Base-by-base conservation (phyloP, 306 rosid species). In the Citrullus mucosospermus region DNA sequence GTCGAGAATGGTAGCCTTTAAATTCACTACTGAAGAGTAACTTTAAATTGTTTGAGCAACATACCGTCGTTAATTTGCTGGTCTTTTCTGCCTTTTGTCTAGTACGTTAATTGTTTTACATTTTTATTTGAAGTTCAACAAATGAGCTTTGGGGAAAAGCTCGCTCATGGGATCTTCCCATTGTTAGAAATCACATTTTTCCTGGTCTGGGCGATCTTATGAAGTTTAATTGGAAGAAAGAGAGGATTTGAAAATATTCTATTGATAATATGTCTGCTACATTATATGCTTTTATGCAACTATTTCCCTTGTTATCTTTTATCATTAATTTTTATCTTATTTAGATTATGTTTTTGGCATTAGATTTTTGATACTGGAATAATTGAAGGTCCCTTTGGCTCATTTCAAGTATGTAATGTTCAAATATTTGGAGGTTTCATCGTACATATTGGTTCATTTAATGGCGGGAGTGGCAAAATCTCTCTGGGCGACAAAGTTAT, bases 291-390 rank as follows among this genome's bases (percentile, higher is more conserved):
- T 17, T 75, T 36, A 75, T 46, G n/a, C 18, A 17, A 28, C 48
- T 30, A 32, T 75, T 48, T 69, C 57, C 62, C 20, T 74, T 18
- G 78, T 78, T 39, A 46, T 8, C 78, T 73, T 25, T 18, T 56
- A 2, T 65, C 14, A 22, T 68, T 54, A 34, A 63, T 22, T 9
- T 75, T n/a, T 30, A 62, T 76, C 79, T 88, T 80, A 80, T 78
- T 39, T 57, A 20, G 82, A 80, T 55, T 41, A 57, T 81, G 32
- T 48, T 61, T 53, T 25, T 59, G 74, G 60, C 61, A 68, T 39
- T 79, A 95, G 99, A 90, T 95, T 84, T 95, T 95, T 86, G 99
- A 95, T 78, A 95, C 91, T 51, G 99, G 99, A 78, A 89, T 83
- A 30, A 85, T 95, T 67, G 91, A 92, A 78, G 92, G 96, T 28